phyloP scores from a whole-genome alignment of 768 basidiomycete genomes.

The Heimioporus sp. region DNA sequence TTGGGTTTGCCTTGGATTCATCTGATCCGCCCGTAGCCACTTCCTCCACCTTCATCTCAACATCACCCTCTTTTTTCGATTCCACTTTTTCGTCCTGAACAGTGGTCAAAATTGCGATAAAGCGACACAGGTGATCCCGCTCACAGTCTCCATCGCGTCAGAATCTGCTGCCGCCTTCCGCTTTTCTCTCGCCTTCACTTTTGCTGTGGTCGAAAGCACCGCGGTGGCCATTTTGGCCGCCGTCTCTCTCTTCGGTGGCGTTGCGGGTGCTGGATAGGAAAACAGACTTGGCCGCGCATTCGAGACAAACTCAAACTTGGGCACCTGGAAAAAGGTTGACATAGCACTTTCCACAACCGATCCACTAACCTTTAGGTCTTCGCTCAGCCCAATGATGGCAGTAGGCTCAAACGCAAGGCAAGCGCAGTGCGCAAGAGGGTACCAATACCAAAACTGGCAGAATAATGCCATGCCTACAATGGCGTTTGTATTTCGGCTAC shows the following conservation, averaged over 20 bases:
- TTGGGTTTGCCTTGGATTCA: conserved; percentile 48
- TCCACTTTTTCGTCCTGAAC: conserved; percentile 55
- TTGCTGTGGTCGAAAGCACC: conserved; percentile 95
- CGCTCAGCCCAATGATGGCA: conserved; percentile 88
- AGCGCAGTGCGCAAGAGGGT: conserved; percentile 91
- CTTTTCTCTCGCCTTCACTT: conserved; percentile 94
- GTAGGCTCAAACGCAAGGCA: conserved; percentile 94
- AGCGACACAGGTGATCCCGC: conserved; percentile 21
- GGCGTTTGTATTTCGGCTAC: conserved; percentile 88
- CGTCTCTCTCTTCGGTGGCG: conserved; percentile 90
- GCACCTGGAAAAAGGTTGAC: conserved; percentile 56
- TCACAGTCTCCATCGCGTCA: conserved; percentile 80
- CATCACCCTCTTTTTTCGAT: conserved; percentile 56
- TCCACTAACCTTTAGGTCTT: conserved; percentile 69
- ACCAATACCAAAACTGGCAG: conserved; percentile 99
- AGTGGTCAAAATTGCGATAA: conserved; percentile 12
- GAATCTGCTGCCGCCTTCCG: conserved; percentile 83
- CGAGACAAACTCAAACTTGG: conserved; percentile 88
- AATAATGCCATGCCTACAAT: conserved; percentile 98
- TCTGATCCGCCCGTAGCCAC: conserved; percentile 54
- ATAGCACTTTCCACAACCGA: not conserved
- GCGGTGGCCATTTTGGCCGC: conserved; percentile 91
- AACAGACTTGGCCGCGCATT: conserved; percentile 90
- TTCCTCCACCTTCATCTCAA: conserved; percentile 79
- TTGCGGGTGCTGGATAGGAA: conserved; percentile 84